Percentiles rank a stretch among this genome's conserved stretches.
phyloP scores from a whole-genome alignment of 139 green algal species.

The Chlorella sp. region DNA sequence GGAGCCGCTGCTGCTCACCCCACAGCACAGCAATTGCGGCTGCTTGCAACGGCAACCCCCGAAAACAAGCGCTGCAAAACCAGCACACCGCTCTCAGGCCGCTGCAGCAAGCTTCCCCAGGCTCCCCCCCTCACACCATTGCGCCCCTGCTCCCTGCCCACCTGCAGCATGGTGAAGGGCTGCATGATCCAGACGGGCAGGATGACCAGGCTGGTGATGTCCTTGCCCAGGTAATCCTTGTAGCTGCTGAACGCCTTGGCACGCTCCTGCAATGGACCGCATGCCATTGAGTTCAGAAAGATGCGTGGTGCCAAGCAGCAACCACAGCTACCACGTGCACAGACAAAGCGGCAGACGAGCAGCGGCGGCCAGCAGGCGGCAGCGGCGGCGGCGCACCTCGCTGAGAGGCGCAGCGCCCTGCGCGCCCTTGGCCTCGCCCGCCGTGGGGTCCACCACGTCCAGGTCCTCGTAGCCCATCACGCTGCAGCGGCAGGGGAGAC shows the following conservation, averaged over 20 bases:
- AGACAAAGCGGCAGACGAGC: not conserved
- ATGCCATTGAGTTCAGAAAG: not conserved
- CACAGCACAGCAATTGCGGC: too few relatives aligned
- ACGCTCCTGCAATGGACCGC: conserved; percentile 42
- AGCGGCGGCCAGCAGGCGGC: not conserved
- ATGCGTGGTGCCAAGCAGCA: too few relatives aligned
- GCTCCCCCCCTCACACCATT: too few relatives aligned
- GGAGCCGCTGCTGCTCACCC: too few relatives aligned
- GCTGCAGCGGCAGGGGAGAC: conserved; percentile 36
- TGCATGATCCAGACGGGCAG: conserved; percentile 98
- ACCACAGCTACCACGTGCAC: too few relatives aligned
- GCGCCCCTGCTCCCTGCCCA: not conserved
- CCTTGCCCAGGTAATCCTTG: conserved; percentile 86
- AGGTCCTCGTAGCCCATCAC: conserved; percentile 68
- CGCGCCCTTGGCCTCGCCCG: conserved; percentile 40
- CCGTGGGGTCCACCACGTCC: conserved; percentile 63
- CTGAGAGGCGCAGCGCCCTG: conserved; percentile 26
- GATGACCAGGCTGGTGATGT: conserved; percentile 92
- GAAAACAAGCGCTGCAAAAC: too few relatives aligned
- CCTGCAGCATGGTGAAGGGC: conserved; percentile 86
- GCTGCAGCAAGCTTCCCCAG: not conserved
- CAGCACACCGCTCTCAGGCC: too few relatives aligned
- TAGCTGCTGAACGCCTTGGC: conserved; percentile 62
- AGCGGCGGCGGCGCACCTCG: conserved; percentile 31
- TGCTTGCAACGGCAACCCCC: too few relatives aligned